A percentile compares a stretch with the other conserved stretches of the same genome.
Evolutionary conservation across 352 stramenopile genomes (phyloP).

Genomic region (Globisporangium paddicum): DNA sequence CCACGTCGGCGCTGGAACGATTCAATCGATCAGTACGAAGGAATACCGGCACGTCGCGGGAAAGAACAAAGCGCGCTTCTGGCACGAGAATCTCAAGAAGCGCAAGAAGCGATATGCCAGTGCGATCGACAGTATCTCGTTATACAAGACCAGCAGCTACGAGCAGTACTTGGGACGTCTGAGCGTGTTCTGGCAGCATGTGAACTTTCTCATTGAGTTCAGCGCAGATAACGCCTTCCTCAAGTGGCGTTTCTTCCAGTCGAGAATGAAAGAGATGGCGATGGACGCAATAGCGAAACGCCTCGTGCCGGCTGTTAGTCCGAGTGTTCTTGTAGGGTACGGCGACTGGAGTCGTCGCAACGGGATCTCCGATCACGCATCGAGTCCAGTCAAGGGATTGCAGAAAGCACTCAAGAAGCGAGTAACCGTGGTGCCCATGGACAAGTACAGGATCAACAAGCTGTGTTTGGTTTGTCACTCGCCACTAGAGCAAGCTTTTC

Average conservation of each 20-base stretch:
- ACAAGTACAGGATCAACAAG: slow-evolving; percentile 1
- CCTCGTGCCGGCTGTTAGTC: background rate
- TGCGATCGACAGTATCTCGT: background rate
- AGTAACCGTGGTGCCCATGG: background rate
- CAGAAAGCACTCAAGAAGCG: background rate
- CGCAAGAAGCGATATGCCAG: too few species aligned
- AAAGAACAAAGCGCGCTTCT: too few species aligned
- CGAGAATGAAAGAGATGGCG: background rate
- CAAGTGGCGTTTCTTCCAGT: slow-evolving; percentile 1
- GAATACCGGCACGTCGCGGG: too few species aligned
- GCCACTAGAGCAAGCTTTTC: background rate
- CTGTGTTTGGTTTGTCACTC: background rate
- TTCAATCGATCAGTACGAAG: too few species aligned
- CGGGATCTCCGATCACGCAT: background rate
- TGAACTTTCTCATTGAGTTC: slow-evolving; percentile 6
- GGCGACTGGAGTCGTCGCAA: background rate
- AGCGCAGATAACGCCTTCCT: background rate
- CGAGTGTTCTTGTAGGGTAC: background rate
- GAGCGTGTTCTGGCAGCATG: background rate
- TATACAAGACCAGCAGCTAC: slow-evolving; percentile 4
- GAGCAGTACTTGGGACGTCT: background rate
- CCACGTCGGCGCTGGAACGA: too few species aligned
- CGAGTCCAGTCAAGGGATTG: slow-evolving; percentile 1
- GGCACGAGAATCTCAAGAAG: too few species aligned
- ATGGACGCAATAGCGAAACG: background rate